Evolutionary conservation across 169 alveolate species (phyloP).

Genomic region (Cystoisospora suis): DNA sequence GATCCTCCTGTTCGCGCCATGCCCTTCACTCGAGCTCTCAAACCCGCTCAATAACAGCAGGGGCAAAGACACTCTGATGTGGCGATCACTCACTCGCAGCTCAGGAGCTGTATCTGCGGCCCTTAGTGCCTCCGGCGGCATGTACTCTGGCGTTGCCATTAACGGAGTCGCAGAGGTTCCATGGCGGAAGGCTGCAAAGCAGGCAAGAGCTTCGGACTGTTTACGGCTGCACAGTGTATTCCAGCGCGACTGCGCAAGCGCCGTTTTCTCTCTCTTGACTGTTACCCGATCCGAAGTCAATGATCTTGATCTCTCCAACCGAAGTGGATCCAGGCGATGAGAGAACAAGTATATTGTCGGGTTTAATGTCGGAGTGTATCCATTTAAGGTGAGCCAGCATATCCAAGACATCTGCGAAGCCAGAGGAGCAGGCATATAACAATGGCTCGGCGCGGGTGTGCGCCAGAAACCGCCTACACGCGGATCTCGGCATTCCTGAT

Average conservation of each 20-base stretch:
- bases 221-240: no score
- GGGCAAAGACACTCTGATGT: not conserved
- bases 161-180: no score
- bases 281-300: slow-evolving; percentile 83
- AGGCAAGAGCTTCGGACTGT: no score
- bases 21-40: not conserved
- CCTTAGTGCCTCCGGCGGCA: slow-evolving; percentile 81
- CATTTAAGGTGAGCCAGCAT: slow-evolving; percentile 68
- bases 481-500: no score
- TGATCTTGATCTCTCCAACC: slow-evolving; percentile 70
- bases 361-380: slow-evolving; percentile 84
- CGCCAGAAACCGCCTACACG: not conserved
- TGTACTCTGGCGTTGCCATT: slow-evolving; percentile 85
- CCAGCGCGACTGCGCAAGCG: no score
- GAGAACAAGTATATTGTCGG: slow-evolving; percentile 82
- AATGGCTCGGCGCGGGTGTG: not conserved
- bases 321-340: slow-evolving; percentile 59
- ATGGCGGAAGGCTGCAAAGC: no score
- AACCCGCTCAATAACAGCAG: not conserved
- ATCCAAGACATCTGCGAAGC: slow-evolving; percentile 75
- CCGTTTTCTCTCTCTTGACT: no score
- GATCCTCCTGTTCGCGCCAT: no score
- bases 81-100: not conserved
- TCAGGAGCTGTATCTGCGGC: not conserved
- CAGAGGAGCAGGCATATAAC: no score